Base-by-base conservation (phyloP, 805 yeast genomes). In the Kazachstania martiniae region DNA sequence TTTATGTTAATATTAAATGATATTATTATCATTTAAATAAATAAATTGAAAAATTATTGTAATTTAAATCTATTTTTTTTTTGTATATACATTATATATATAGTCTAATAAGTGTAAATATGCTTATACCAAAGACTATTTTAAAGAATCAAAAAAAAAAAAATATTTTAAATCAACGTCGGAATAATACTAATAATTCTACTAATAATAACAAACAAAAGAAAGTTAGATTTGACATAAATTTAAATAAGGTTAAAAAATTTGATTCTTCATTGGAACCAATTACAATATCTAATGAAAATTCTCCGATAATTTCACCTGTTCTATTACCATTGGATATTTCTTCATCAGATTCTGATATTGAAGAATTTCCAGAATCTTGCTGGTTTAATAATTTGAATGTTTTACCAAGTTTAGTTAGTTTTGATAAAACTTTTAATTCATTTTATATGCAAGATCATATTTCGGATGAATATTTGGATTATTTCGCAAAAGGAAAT, bases 241-340 rank as follows among this genome's bases (percentile, higher is more conserved):
- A 70, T 31, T 58, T 77, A 36, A 76, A 73, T 33, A 73, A 73
- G 25, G 68, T 79, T 35, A 77, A 77, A 51, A 70, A 71, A 46
- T 78, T 79, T 48, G 72, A 74, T 43, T 75, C 74, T 27, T 52
- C 57, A 18, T 77, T 71, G 31, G 70, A 69, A 40, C 85, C 86
- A 19, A 62, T 66, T 8, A 67, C 79, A 2, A 79, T 77, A n/a
- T 74, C 81, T 0, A 59, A 63, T 31, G 73, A 71, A 27, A 66
- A 64, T 41, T 66, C 80, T 1, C 58, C 58, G 5, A 43, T 38
- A 2, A 27, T 41, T 21, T 40, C 44, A 5, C 51, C 57, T 1
- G 22, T 44, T 9, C 25, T 43, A 15, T 34, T 37, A 13, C 40
- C 47, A 12, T 17, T 41, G 3, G 22, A 32, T 22, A 12, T 12